Base-by-base conservation (phyloP, 129 eudicot species). In the Flaveria trinervia region DNA sequence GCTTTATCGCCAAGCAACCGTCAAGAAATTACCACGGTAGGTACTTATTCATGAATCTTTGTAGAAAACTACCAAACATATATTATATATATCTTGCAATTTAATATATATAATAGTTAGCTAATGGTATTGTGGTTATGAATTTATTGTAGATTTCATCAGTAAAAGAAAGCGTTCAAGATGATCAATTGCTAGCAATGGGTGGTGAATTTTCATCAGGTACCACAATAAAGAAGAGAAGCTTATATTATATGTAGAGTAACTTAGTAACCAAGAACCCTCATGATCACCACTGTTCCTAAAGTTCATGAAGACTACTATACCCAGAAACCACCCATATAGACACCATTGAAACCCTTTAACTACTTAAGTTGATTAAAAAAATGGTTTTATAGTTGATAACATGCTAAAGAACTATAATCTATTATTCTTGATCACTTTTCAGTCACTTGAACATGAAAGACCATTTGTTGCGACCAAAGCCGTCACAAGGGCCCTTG, bases 221-320 rank as follows among this genome's bases (percentile, higher is more conserved):
- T 60, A 60, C 17, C 66, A 25, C 69, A 70, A 77, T 51, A 70
- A 80, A 74, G 79, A 86, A 83, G 22, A 80, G 85, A 74, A 66
- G 54, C 23, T 76, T 76, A 66, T 9, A 3, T 44, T 8, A 44
- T 45, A 45, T 43, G 70, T 36, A 36, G 7, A 77, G 74, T 68
- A 82, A 78, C 61, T 67, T 84, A 70, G 43, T 55, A 41, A 69
- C 25, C 48, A 87, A 85, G 83, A 78, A 83, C 68, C 26, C 82
- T 36, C 41, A 5, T 36, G 7, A 36, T 36, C 1, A 36, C 41
- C 41, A 36, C 7, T 36, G 41, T 5, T 36, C 41, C 41, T 36
- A 36, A 36, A 1, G 39, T 33, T 23, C 91, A 91, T 78, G 94
- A 91, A 88, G 97, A 88, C 78, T 88, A 91, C 68, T 86, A 84